These are phyloP conservation scores for Candida suzukii DNA, from an alignment of 805 yeast species.

Conservation along the genomic window DNA sequence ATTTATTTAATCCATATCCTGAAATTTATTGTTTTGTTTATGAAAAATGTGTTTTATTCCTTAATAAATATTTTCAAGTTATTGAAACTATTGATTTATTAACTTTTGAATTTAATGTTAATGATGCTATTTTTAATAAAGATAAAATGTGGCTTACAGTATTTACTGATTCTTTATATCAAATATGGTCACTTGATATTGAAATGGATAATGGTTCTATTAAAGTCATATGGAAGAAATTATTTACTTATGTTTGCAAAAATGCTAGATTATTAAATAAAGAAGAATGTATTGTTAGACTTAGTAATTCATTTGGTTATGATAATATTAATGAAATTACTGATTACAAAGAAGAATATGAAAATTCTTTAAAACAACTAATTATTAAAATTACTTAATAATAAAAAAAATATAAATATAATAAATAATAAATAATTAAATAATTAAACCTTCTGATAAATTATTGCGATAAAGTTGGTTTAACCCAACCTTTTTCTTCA, in stretches of 20 bases:
- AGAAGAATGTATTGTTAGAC: constrained; percentile 11
- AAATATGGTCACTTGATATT: neutral
- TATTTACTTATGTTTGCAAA: neutral
- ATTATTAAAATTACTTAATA: no score
- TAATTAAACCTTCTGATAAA: no score
- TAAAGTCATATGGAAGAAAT: neutral
- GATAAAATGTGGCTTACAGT: neutral
- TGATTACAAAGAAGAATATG: no score
- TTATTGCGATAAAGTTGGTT: neutral
- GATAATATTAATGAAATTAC: no score
- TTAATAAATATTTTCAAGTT: neutral
- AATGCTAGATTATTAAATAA: neutral
- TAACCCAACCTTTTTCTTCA: neutral
- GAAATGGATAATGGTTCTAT: neutral
- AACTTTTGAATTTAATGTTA: neutral
- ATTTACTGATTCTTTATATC: neutral
- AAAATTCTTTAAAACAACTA: no score
- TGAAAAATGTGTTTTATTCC: neutral
- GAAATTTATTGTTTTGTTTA: neutral
- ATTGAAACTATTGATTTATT: neutral
- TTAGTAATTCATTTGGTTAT: constrained; percentile 21
- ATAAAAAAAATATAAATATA: no score
- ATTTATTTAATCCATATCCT: no score
- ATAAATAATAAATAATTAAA: no score
- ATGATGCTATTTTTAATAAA: neutral